Evolutionary conservation across 306 rosid species (phyloP).

Genomic region (Quercus aquifolioides): DNA sequence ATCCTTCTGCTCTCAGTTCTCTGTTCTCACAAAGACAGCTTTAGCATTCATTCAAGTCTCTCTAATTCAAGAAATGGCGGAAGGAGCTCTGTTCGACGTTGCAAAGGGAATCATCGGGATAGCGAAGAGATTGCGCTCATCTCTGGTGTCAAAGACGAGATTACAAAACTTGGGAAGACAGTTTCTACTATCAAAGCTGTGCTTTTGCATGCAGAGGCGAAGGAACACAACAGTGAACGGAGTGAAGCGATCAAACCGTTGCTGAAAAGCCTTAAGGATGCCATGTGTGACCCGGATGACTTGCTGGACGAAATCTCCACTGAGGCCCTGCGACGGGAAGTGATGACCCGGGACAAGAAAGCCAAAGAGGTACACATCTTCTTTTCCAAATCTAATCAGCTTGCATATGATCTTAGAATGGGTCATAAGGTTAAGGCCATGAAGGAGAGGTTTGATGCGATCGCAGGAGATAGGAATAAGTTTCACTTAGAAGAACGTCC

Average conservation of each 20-base stretch:
- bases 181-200: too few species aligned
- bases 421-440: neutral
- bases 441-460: neutral
- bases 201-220: too few species aligned
- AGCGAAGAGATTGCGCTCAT: too few species aligned
- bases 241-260: neutral
- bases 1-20: too few species aligned
- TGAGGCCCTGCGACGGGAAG: neutral
- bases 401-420: neutral
- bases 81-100: too few species aligned
- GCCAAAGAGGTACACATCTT: neutral
- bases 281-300: neutral
- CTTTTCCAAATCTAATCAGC: too few species aligned
- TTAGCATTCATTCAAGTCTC: too few species aligned
- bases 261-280: neutral
- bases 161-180: rapidly evolving
- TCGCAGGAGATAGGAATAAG: neutral
- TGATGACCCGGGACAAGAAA: neutral
- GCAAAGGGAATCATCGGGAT: rapidly evolving
- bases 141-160: rapidly evolving
- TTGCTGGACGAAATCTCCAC: neutral
- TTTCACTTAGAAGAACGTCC: neutral
- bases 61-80: too few species aligned
- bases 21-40: too few species aligned
- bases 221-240: neutral